Base-by-base conservation (phyloP, 495 filamentous ascomycete species). In the Aspergillus indologenus region DNA sequence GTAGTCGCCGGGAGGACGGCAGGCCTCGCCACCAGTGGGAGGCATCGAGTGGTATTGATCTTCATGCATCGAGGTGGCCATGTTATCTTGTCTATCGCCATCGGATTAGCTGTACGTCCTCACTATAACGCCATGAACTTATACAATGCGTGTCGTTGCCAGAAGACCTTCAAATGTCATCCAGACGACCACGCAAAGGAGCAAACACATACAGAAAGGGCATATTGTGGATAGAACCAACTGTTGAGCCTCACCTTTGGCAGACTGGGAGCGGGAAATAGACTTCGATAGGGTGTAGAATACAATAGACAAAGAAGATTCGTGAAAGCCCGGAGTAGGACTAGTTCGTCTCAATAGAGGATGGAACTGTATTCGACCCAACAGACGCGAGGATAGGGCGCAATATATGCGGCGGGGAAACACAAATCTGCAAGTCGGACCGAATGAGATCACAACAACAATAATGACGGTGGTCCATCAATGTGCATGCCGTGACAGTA, bases 51-150 rank as follows among this genome's bases (percentile, higher is more conserved):
- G 46, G 2, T 65, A 45, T 48, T 52, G 61, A 12, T 64, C 53
- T 44, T 72, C 60, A 22, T 66, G 62, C 53, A 67, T 61, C 44
- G 65, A 61, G 23, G 65, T 34, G n/a, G 58, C 48, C 59, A 64
- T 62, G 23, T 51, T 40, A 24, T 21, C 20, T 7, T 31, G 44
- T 48, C 44, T 31, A 55, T 42, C 44, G 17, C 17, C n/a, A 26
- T 1, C 26, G 20, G 9, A 48, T 56, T 48, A 56, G 59, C 51
- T 40, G 47, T 0, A 11, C 40, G 26, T 50, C 51, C 24, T 14
- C 21, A 14, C 29, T 17, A 18, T 53, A 42, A 9, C 26, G 17
- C 14, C 2, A 11, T 8, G 7, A 14, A 2, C 26, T 29, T 9
- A 40, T 40, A 11, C 12, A 40, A 11, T 15, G 34, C 34, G 34